Evolutionary conservation across 768 basidiomycete genomes (phyloP), one percentile per base, ranked within the genome.

Genomic region (Goffeauzyma gilvescens): DNA sequence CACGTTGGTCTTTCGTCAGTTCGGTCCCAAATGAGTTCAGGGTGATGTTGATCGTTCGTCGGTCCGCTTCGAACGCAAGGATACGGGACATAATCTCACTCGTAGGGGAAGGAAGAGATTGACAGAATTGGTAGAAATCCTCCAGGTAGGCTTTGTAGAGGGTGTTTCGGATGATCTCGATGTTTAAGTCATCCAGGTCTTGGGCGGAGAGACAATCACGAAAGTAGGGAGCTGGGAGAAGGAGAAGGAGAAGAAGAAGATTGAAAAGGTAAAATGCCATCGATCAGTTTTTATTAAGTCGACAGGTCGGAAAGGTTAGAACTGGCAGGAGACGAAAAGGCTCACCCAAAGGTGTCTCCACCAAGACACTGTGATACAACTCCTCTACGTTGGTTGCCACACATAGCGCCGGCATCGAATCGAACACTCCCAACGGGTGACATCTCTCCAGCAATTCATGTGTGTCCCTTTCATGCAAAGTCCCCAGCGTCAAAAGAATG

Each of bases 321-420:
- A 14, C 32, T 22, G 43, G 46, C 44, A 42, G 17, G 25, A 5
- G 34, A 34, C 25, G 32, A 20, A 36, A 22, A 6, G n/a, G 67
- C 78, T 56, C 55, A 90, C 90, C 90, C 31, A 98, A 69, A 2
- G 93, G 90, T 6, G 93, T 96, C 68, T 98, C 93, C 15, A 96
- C 87, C 21, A 98, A 72, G 6, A 95, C 93, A 49, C 80, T 86
- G 51, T 89, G 86, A 64, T 87, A 96, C 42, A 98, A 70, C 60
- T 98, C 93, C 65, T 98, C 93, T 10, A 95, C 87, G 56, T 93
- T 98, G 30, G 90, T 96, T 4, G 93, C 89, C 7, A 96, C 90
- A 57, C 89, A 95, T n/a, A 98, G 70, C 5, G 89, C 90, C 9
- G 93, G 87, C 86, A 98, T 90, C 7, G 89, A 87, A 57, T 98